Evolutionary conservation across 1,284 basidiomycete genomes (phyloP).

Genomic region (Irpex lacteus): DNA sequence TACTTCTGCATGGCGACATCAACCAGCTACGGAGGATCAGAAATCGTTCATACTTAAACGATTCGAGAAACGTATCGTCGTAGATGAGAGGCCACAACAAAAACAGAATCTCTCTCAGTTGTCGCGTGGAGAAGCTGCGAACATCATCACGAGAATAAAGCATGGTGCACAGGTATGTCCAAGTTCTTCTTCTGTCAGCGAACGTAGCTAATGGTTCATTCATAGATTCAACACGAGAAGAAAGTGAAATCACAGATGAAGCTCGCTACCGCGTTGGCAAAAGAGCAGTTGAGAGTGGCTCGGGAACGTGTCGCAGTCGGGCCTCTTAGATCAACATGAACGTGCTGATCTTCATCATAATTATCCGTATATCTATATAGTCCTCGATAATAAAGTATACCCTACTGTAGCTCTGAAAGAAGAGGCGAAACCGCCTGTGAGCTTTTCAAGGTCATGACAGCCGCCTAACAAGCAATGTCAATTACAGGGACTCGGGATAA

Average conservation of each 20-base stretch:
- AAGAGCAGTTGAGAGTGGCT: conserved; percentile 46
- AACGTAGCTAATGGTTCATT: not conserved
- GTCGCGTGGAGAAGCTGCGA: conserved; percentile 77
- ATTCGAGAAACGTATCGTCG: conserved; percentile 36
- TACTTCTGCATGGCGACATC: conserved; percentile 71
- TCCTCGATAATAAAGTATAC: too few relatives aligned
- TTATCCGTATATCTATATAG: too few relatives aligned
- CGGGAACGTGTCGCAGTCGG: conserved; percentile 62
- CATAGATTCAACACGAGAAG: conserved; percentile 56
- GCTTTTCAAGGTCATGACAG: conserved; percentile 61
- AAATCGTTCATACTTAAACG: conserved; percentile 60
- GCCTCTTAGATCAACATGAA: conserved; percentile 31
- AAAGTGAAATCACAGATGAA: conserved; percentile 43
- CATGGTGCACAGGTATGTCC: conserved; percentile 68
- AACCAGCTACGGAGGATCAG: conserved; percentile 67
- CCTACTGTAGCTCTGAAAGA: conserved; percentile 34
- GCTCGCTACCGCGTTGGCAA: conserved; percentile 32
- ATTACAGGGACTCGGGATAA: not conserved
- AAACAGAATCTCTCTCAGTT: conserved; percentile 36
- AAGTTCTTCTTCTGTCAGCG: not conserved
- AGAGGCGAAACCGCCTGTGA: conserved; percentile 63
- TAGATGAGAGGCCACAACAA: not conserved
- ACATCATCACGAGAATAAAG: conserved; percentile 73
- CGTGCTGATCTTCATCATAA: not conserved
- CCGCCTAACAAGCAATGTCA: conserved; percentile 38